A percentile compares a stretch with the other conserved stretches of the same genome.
Conservation (phyloP, 164 flowering plant genomes). For the Sextonia rubra region DNA sequence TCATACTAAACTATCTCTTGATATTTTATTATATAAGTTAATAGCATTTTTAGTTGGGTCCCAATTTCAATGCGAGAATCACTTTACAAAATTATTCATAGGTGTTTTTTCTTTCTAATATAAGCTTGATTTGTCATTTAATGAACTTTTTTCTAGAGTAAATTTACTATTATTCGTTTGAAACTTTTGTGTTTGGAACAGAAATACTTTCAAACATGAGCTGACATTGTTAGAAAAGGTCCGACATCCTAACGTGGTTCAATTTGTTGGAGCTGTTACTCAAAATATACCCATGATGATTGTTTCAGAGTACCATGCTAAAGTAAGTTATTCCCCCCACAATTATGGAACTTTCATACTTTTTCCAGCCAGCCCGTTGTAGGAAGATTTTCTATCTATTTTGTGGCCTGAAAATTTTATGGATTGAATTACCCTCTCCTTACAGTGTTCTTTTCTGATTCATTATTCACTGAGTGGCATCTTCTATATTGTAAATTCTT, state of each 20-base stretch:
- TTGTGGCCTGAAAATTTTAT: neutral
- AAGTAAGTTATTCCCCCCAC: constrained; percentile 36
- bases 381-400: neutral
- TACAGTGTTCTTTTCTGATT: neutral
- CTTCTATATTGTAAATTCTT: neutral
- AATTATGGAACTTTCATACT: neutral
- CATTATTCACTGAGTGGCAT: neutral
- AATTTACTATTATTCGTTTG: too few relatives aligned
- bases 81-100: neutral
- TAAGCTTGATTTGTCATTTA: neutral
- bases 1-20: neutral
- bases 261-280: constrained; percentile 99
- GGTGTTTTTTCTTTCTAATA: neutral
- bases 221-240: constrained; percentile 70
- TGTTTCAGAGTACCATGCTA: constrained; percentile 79
- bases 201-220: constrained; percentile 74
- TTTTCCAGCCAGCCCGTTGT: neutral
- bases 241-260: constrained; percentile 93
- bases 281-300: constrained; percentile 99
- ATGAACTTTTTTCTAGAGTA: neutral
- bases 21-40: too few relatives aligned
- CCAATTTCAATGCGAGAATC: neutral
- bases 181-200: constrained; percentile 21
- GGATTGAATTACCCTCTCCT: neutral
- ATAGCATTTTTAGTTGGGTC: neutral